Evolutionary conservation across 495 filamentous ascomycete genomes (phyloP).

Genomic region (Alectoria sarmentosa): DNA sequence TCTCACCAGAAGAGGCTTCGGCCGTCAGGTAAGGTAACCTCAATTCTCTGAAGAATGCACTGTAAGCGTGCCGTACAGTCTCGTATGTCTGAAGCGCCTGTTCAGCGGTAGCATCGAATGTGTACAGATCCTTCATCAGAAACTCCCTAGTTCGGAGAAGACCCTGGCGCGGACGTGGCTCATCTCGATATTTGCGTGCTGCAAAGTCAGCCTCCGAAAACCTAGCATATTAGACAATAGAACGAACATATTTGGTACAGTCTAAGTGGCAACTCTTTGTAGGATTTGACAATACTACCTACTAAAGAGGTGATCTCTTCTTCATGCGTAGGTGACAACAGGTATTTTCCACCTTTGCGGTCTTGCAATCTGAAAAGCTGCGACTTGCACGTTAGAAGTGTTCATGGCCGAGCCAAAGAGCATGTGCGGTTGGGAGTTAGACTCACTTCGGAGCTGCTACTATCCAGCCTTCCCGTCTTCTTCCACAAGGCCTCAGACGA

Average conservation of each 20-base stretch:
- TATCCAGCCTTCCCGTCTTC: constrained; percentile 53
- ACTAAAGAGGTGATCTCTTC: constrained; percentile 89
- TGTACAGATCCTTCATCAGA: constrained; percentile 97
- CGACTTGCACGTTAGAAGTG: not conserved
- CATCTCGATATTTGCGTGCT: constrained; percentile 93
- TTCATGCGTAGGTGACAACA: constrained; percentile 91
- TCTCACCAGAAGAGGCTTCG: constrained; percentile 87
- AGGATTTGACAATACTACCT: constrained; percentile 64
- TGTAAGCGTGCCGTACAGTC: constrained; percentile 63
- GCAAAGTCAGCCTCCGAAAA: constrained; percentile 17
- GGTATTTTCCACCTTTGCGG: constrained; percentile 62
- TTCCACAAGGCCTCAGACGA: constrained; percentile 82
- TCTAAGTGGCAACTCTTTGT: constrained; percentile 77
- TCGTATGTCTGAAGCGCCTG: constrained; percentile 71
- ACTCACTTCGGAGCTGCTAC: constrained; percentile 52
- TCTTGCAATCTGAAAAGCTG: constrained; percentile 78
- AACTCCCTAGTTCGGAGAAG: constrained; percentile 89
- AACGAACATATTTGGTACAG: constrained; percentile 85
- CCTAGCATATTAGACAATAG: not conserved
- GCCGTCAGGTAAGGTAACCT: constrained; percentile 79
- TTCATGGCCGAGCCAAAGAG: constrained; percentile 16
- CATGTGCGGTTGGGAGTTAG: not conserved
- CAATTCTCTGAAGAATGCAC: constrained; percentile 69
- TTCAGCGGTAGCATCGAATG: constrained; percentile 66
- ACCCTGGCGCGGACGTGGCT: constrained; percentile 79